A percentile compares a stretch with the other conserved stretches of the same genome.
Evolutionary conservation across 1,284 basidiomycete genomes (phyloP).

Genomic region (Chiua sp.): DNA sequence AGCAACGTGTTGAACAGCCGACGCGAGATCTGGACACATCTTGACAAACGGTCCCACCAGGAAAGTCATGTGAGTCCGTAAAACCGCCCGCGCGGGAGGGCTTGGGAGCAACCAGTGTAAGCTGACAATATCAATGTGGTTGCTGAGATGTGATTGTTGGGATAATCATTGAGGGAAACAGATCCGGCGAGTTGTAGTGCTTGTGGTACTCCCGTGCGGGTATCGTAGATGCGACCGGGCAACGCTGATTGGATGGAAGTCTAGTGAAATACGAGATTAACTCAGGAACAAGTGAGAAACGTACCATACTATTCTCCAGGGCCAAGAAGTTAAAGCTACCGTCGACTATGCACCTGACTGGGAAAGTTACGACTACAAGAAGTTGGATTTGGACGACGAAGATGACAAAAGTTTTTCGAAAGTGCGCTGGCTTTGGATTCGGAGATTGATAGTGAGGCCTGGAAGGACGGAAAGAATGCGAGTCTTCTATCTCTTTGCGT

Average conservation of each 20-base stretch:
- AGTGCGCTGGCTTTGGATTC: slow-evolving; percentile 91
- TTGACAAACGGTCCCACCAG: slow-evolving; percentile 55
- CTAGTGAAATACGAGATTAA: slow-evolving; percentile 40
- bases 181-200: slow-evolving; percentile 58
- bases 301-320: slow-evolving; percentile 83
- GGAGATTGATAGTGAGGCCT: slow-evolving; percentile 83
- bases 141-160: slow-evolving; percentile 36
- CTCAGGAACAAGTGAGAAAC: too few species aligned
- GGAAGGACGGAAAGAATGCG: slow-evolving; percentile 88
- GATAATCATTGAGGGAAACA: slow-evolving; percentile 48
- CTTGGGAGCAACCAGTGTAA: slow-evolving; percentile 46
- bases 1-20: slow-evolving; percentile 65
- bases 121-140: slow-evolving; percentile 58
- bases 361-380: slow-evolving; percentile 88
- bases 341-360: slow-evolving; percentile 90
- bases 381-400: slow-evolving; percentile 68
- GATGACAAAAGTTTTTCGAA: slow-evolving; percentile 91
- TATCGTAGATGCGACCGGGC: slow-evolving; percentile 72
- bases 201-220: slow-evolving; percentile 62
- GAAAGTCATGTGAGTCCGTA: slow-evolving; percentile 60
- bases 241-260: slow-evolving; percentile 58
- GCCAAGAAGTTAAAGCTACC: slow-evolving; percentile 71
- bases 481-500: slow-evolving; percentile 37
- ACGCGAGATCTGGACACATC: slow-evolving; percentile 39
- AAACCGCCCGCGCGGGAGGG: slow-evolving; percentile 49